Conservation (phyloP, 1,139 yeast genomes). For the Yarrowia galli region DNA sequence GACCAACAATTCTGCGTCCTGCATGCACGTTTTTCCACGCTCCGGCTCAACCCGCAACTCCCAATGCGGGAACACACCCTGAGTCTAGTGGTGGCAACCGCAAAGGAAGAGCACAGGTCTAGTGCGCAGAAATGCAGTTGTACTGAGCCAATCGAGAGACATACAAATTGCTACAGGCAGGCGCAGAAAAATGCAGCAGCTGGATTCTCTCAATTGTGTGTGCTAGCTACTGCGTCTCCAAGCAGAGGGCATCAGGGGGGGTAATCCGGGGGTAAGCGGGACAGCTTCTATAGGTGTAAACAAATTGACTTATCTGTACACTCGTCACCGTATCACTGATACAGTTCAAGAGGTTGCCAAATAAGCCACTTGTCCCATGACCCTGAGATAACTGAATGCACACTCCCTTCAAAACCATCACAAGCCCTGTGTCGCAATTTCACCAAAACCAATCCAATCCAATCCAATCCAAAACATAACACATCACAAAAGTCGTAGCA, state of each 20-base stretch:
- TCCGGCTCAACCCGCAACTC: constrained; percentile 38
- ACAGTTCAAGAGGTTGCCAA: constrained; percentile 3
- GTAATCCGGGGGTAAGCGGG: neutral
- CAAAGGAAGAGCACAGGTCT: constrained; percentile 21
- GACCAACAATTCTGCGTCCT: constrained; percentile 33
- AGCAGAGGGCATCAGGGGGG: neutral
- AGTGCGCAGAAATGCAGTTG: constrained; percentile 9
- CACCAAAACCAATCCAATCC: too few relatives aligned
- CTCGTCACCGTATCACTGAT: neutral
- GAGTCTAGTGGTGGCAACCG: constrained; percentile 31
- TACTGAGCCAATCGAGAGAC: constrained; percentile 10
- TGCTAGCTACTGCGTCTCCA: neutral
- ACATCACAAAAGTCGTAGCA: neutral
- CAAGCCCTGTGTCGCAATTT: too few relatives aligned
- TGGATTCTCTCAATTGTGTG: neutral
- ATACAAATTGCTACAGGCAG: neutral
- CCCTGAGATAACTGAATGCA: neutral
- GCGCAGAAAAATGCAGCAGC: neutral
- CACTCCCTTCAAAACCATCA: neutral
- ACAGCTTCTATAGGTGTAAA: neutral
- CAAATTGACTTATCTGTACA: constrained; percentile 2
- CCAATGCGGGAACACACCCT: constrained; percentile 38
- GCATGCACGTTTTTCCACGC: constrained; percentile 37
- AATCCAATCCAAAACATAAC: too few relatives aligned
- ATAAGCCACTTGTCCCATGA: constrained; percentile 18